A percentile compares a stretch with the other conserved stretches of the same genome.
These are phyloP conservation scores for Pseudomassariella vexata DNA, from an alignment of 2,329 filamentous ascomycete genomes.

Conservation along the genomic window DNA sequence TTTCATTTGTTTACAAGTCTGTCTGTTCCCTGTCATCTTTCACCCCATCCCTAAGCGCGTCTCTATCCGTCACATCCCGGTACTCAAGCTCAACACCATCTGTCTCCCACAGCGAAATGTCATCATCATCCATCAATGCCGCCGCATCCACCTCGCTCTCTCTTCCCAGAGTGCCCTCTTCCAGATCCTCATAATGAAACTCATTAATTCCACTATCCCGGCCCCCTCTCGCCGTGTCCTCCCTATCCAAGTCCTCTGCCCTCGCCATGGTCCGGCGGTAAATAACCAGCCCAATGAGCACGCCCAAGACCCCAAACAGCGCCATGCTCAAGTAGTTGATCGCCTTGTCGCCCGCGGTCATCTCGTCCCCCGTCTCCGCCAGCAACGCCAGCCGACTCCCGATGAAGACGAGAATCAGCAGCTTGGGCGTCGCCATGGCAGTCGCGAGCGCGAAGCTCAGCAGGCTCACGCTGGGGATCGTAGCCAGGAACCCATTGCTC, in stretches of 20 bases:
- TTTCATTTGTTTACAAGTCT: too few species aligned
- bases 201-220: slow-evolving; percentile 18
- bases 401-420: slow-evolving; percentile 89
- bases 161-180: slow-evolving; percentile 30
- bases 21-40: too few species aligned
- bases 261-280: slow-evolving; percentile 66
- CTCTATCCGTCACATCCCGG: too few species aligned
- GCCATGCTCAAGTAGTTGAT: slow-evolving; percentile 81
- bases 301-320: slow-evolving; percentile 64
- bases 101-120: slow-evolving; percentile 52
- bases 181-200: slow-evolving; percentile 36
- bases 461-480: slow-evolving; percentile 81
- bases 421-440: slow-evolving; percentile 73
- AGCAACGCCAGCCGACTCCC: slow-evolving; percentile 76
- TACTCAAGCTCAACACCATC: slow-evolving; percentile 25
- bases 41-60: too few species aligned
- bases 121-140: slow-evolving; percentile 52
- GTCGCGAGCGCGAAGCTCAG: slow-evolving; percentile 76
- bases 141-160: slow-evolving; percentile 44
- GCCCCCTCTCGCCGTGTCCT: slow-evolving; percentile 33
- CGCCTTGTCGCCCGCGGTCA: slow-evolving; percentile 71
- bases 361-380: slow-evolving; percentile 76
- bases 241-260: slow-evolving; percentile 50
- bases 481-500: slow-evolving; percentile 90
- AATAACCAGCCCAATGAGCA: slow-evolving; percentile 76